Percentiles rank a stretch among this genome's conserved stretches.
phyloP scores from a whole-genome alignment of 2,329 filamentous ascomycete species.

The Exserohilum turcica region DNA sequence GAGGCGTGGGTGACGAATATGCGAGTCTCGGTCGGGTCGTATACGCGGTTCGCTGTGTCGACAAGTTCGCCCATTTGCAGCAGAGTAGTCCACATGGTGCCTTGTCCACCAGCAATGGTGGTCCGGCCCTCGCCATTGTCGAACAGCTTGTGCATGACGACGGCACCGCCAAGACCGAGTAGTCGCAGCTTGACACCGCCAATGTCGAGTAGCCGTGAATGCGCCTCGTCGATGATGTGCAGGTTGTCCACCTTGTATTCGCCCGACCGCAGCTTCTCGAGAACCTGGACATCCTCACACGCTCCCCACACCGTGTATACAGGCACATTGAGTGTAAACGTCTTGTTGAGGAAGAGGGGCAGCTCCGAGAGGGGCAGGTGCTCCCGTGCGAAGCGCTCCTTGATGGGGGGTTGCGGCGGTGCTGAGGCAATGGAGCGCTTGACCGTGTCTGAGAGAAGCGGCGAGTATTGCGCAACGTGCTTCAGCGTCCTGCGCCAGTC shows the following conservation, averaged over 20 bases:
- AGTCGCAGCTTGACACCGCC: constrained; percentile 95
- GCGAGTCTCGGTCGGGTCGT: constrained; percentile 96
- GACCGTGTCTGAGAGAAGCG: constrained; percentile 79
- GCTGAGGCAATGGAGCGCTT: constrained; percentile 70
- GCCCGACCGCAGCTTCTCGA: constrained; percentile 95
- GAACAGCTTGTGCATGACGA: constrained; percentile 99
- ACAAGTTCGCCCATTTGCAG: constrained; percentile 98
- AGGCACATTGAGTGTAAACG: constrained; percentile 89
- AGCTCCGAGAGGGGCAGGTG: constrained; percentile 93
- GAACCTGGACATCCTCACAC: constrained; percentile 94
- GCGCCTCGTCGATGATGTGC: constrained; percentile 97
- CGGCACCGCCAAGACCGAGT: constrained; percentile 89
- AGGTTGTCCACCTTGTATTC: constrained; percentile 98
- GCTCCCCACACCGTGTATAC: constrained; percentile 99
- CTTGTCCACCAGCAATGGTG: constrained; percentile 96
- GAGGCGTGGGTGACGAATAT: constrained; percentile 97
- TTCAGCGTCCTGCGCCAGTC: constrained; percentile 76
- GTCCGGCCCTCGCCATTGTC: constrained; percentile 98
- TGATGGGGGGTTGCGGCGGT: constrained; percentile 72
- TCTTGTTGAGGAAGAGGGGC: constrained; percentile 83
- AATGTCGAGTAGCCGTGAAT: constrained; percentile 91
- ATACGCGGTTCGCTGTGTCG: constrained; percentile 96
- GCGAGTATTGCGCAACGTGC: constrained; percentile 98
- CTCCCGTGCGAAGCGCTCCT: constrained; percentile 78
- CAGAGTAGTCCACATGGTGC: constrained; percentile 99